Percentiles rank a stretch among this genome's conserved stretches.
phyloP scores from a whole-genome alignment of 106 monocot species.

The Platanthera guangdongensis region DNA sequence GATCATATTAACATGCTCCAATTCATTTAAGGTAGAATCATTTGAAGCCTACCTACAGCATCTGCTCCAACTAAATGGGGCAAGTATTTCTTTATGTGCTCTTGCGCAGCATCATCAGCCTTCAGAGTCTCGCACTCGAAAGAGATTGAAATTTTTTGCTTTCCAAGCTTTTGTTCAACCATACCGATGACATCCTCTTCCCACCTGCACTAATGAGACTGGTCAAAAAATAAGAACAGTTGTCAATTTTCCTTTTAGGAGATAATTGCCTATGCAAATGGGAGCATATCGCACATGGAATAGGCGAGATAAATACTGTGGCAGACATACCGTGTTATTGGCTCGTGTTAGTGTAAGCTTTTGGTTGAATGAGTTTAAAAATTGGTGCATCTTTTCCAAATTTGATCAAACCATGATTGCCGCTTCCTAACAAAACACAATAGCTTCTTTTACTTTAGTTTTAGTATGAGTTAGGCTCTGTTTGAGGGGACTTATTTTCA shows the following conservation, averaged over 20 bases:
- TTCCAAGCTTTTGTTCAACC: slow-evolving; percentile 59
- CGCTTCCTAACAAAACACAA: too few relatives aligned
- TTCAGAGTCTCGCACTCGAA: slow-evolving; percentile 87
- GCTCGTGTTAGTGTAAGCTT: too few relatives aligned
- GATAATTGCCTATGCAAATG: too few relatives aligned
- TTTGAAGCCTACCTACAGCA: slow-evolving; percentile 57
- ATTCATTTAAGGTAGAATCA: background rate
- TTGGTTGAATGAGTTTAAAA: too few relatives aligned
- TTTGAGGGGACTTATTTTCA: too few relatives aligned
- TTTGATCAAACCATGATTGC: too few relatives aligned
- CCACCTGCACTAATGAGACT: slow-evolving; percentile 47
- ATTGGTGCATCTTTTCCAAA: too few relatives aligned
- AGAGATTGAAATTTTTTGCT: slow-evolving; percentile 46
- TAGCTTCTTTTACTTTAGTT: too few relatives aligned
- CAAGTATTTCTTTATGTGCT: slow-evolving; percentile 84
- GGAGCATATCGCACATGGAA: too few relatives aligned
- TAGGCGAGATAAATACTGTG: too few relatives aligned
- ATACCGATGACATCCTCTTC: slow-evolving; percentile 67
- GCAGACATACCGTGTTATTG: too few relatives aligned
- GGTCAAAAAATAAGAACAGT: background rate
- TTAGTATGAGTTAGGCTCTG: too few relatives aligned
- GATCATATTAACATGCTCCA: background rate
- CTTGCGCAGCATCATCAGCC: slow-evolving; percentile 76
- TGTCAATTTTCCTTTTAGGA: background rate
- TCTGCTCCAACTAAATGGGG: slow-evolving; percentile 68